Conservation (phyloP, 305 asterid genomes). For the Rubia balearica region DNA sequence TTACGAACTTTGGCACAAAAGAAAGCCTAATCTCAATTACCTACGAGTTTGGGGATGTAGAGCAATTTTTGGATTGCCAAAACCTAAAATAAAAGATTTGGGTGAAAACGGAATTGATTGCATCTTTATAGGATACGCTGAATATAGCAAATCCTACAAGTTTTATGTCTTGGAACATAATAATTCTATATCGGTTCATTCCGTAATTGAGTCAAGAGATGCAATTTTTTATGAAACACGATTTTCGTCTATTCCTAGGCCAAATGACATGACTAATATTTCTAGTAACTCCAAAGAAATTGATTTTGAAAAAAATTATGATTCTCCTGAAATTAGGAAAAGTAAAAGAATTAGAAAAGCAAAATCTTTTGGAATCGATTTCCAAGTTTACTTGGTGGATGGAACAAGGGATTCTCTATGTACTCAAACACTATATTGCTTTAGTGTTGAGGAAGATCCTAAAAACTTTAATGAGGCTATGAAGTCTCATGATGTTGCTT, state of each 20-base stretch:
- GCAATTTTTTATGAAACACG: not conserved
- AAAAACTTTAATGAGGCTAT: no score
- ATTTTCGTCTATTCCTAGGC: not conserved
- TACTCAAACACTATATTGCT: no score
- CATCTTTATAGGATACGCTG: not conserved
- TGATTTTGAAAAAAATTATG: no score
- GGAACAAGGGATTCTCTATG: not conserved
- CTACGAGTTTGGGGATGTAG: not conserved
- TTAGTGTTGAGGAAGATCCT: no score
- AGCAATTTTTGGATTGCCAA: not conserved
- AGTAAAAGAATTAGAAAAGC: not conserved
- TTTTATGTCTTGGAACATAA: not conserved
- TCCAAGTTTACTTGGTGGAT: not conserved
- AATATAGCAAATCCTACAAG: not conserved
- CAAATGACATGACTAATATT: not conserved
- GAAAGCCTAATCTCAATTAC: not conserved
- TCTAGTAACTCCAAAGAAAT: not conserved
- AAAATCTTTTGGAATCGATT: not conserved
- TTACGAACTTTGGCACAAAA: not conserved
- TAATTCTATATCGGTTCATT: not conserved
- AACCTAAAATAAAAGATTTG: not conserved
- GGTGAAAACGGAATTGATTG: not conserved
- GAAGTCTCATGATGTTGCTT: no score
- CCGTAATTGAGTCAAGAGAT: not conserved
- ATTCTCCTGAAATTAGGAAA: no score